Evolutionary conservation across 345 rosid species (phyloP).

Genomic region (Toxicodendron radicans): DNA sequence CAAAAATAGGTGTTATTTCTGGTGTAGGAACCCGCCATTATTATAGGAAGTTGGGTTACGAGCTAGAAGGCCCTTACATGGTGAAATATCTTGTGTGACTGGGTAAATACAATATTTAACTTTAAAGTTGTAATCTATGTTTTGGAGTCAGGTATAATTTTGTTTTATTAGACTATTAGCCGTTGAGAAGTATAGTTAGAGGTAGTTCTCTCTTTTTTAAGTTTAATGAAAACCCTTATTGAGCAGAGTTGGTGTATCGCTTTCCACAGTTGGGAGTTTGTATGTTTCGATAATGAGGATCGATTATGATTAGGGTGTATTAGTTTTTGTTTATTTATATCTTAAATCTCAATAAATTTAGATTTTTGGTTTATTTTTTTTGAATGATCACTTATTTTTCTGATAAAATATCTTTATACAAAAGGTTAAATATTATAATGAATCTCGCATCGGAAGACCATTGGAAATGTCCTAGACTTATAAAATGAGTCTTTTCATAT

Average conservation of each 20-base stretch:
- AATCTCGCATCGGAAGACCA: too few relatives aligned
- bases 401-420: too few relatives aligned
- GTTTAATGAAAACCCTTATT: neutral
- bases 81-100: conserved; percentile 64
- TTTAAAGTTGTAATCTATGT: conserved; percentile 29
- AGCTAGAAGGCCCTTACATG: conserved; percentile 98
- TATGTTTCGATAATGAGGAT: neutral
- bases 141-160: neutral
- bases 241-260: neutral
- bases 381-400: too few relatives aligned
- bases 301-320: too few relatives aligned
- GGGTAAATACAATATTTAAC: neutral
- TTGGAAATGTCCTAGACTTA: too few relatives aligned
- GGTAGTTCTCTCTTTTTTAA: neutral
- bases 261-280: neutral
- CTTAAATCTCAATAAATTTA: too few relatives aligned
- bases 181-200: neutral
- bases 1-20: conserved; percentile 83
- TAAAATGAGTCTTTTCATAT: too few relatives aligned
- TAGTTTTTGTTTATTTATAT: too few relatives aligned
- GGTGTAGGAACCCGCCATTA: conserved; percentile 98
- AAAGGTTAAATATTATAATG: too few relatives aligned
- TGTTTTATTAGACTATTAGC: neutral
- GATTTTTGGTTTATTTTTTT: too few relatives aligned
- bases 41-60: conserved; percentile 87